Evolutionary conservation across 1,139 yeast genomes (phyloP), one percentile per base, ranked within the genome.

Genomic region (Candida neerlandica): DNA sequence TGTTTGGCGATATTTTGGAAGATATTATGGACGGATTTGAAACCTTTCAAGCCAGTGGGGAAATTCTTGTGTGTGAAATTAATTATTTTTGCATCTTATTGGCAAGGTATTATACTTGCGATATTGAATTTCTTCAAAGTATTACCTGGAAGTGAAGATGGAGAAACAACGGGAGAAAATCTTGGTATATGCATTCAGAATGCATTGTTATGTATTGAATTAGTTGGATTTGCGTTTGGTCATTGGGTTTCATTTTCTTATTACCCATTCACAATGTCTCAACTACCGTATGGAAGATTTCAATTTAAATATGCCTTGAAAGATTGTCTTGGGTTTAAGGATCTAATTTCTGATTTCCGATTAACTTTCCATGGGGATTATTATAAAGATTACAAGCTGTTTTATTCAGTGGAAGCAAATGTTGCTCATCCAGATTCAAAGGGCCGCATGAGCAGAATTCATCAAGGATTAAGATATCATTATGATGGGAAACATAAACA

Each of bases 41-140:
- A 75, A 49, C 91, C 89, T 0, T 92, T 86, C 69, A 80, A 89
- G 48, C 98, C 98, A 2, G 84, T 94, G 75, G 92, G 96, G 9
- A 95, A 95, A 66, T 94, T 94, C 64, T 67, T 95, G 42, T 91
- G 97, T 70, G 96, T 94, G 47, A 94, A 94, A 65, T 77, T 91
- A 56, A 89, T 94, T 51, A 92, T 95, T 50, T 94, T 94, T 75
- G 97, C 97, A 34, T 89, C 96, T 15, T 94, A 91, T 66, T 94
- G 99, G 99, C 99, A 94, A 65, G 94, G 97, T 0, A 77, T 92
- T 23, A 59, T 85, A 0, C 73, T 94, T 44, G 84, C 89, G 0
- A 64, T 87, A 1, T 61, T 89, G 38, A 83, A 79, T 55, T 77
- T 78, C 57, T 66, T 82, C 40, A 84, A 87, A 1, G 55, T 81